phyloP scores from a whole-genome alignment of 2,329 filamentous ascomycete genomes.

The Domatiomyces globalis region DNA sequence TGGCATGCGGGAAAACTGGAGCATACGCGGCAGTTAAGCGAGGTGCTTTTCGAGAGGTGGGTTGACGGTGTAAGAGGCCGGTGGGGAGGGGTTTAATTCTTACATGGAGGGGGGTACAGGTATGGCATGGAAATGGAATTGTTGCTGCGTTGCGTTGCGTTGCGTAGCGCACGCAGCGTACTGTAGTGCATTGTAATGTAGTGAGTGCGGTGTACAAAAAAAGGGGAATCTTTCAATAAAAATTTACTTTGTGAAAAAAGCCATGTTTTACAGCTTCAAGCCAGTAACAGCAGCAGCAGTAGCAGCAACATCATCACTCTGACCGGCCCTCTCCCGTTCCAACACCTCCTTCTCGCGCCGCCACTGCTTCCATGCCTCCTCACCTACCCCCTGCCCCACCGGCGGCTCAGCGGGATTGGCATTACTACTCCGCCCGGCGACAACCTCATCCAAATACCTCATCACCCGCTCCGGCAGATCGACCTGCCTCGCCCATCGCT shows the following conservation, averaged over 20 bases:
- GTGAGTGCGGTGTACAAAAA: too few species aligned
- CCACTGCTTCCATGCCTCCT: background rate
- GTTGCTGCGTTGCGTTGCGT: too few species aligned
- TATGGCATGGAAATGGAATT: too few species aligned
- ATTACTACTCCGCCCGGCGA: conserved; percentile 5
- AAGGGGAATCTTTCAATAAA: too few species aligned
- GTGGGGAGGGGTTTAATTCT: conserved; percentile 34
- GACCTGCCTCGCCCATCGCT: conserved; percentile 10
- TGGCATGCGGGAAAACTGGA: conserved; percentile 68
- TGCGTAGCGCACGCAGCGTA: too few species aligned
- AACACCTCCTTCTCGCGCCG: background rate
- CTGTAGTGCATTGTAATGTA: background rate
- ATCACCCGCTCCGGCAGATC: conserved; percentile 14
- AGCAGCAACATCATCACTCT: too few species aligned
- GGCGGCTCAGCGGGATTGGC: background rate
- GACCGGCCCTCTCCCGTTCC: background rate
- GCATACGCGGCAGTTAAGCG: conserved; percentile 74
- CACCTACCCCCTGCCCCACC: background rate
- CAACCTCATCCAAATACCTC: conserved; percentile 11
- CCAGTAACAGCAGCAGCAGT: too few species aligned
- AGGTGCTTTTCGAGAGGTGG: conserved; percentile 86
- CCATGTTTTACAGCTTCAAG: too few species aligned
- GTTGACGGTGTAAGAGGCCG: conserved; percentile 62
- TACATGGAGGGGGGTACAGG: too few species aligned
- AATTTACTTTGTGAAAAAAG: too few species aligned